Conservation (phyloP, 176 grass and related monocot species). For the Aegilops bicornis region DNA sequence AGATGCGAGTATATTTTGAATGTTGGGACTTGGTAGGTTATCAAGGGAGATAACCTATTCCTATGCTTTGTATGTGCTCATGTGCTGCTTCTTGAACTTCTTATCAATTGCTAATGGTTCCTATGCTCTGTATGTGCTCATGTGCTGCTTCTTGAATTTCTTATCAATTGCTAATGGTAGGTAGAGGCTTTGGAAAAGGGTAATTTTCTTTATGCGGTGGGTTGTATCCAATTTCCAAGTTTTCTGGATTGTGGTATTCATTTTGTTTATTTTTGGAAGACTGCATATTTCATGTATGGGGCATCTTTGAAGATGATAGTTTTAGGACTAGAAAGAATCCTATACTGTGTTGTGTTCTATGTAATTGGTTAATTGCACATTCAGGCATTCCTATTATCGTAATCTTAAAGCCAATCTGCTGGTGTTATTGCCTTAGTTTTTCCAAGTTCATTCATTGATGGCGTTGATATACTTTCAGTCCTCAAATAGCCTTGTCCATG, state of each 20-base stretch:
- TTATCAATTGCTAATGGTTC: background rate
- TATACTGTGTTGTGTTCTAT: constrained; percentile 1
- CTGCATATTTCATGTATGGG: background rate
- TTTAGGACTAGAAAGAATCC: background rate
- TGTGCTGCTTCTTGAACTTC: background rate
- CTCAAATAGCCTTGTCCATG: background rate
- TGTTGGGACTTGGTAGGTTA: background rate
- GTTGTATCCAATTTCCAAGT: background rate
- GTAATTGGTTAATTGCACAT: background rate
- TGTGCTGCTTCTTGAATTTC: background rate
- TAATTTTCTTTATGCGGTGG: background rate
- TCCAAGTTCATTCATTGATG: background rate
- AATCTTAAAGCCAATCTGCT: background rate
- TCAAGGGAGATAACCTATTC: no score
- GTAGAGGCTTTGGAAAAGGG: background rate
- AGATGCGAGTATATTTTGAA: background rate
- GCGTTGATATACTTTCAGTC: background rate
- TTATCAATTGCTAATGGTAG: constrained; percentile 4
- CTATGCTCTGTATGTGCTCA: background rate
- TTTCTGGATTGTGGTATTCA: background rate
- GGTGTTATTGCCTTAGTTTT: background rate
- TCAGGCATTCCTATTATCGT: background rate
- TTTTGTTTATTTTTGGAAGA: background rate
- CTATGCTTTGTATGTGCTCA: background rate
- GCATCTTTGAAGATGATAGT: constrained; percentile 2